These are phyloP conservation scores for Cymbopogon citratus DNA, from an alignment of 176 grass and related monocot genomes.

Conservation along the genomic window DNA sequence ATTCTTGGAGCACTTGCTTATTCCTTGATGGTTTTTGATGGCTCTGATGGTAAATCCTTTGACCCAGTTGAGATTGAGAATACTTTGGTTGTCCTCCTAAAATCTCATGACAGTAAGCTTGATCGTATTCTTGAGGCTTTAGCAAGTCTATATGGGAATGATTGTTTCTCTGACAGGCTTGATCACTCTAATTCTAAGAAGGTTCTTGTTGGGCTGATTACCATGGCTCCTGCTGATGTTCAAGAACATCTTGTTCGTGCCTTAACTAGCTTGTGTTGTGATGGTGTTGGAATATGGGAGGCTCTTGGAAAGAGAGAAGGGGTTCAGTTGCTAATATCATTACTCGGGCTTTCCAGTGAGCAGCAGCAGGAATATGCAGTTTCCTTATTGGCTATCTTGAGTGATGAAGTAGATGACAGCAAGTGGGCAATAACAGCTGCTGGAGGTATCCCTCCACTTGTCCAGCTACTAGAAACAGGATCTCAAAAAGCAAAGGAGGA, in stretches of 20 bases:
- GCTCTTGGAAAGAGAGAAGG: slow-evolving; percentile 92
- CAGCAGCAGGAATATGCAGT: slow-evolving; percentile 95
- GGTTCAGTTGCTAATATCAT: slow-evolving; percentile 87
- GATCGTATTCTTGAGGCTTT: slow-evolving; percentile 93
- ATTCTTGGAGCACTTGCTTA: slow-evolving; percentile 94
- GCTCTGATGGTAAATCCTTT: slow-evolving; percentile 65
- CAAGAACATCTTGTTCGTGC: slow-evolving; percentile 71
- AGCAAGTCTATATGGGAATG: slow-evolving; percentile 82
- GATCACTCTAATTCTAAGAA: slow-evolving; percentile 73
- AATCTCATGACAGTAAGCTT: slow-evolving; percentile 59
- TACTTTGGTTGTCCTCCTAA: slow-evolving; percentile 68
- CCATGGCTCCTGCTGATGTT: slow-evolving; percentile 81
- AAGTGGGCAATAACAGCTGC: slow-evolving; percentile 99
- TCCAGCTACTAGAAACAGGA: slow-evolving; percentile 81
- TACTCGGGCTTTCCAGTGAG: slow-evolving; percentile 93
- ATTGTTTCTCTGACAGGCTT: slow-evolving; percentile 45
- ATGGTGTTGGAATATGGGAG: slow-evolving; percentile 64
- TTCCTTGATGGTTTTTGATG: slow-evolving; percentile 77
- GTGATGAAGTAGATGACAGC: slow-evolving; percentile 90
- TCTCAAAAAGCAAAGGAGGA: slow-evolving; percentile 90
- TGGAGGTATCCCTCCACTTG: slow-evolving; percentile 91
- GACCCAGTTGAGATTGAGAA: slow-evolving; percentile 79
- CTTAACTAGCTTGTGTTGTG: slow-evolving; percentile 64
- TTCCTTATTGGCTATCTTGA: slow-evolving; percentile 83
- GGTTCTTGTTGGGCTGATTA: slow-evolving; percentile 75